Base-by-base conservation (phyloP, 2,329 filamentous ascomycete species). In the Tolypocladium guangdongense region DNA sequence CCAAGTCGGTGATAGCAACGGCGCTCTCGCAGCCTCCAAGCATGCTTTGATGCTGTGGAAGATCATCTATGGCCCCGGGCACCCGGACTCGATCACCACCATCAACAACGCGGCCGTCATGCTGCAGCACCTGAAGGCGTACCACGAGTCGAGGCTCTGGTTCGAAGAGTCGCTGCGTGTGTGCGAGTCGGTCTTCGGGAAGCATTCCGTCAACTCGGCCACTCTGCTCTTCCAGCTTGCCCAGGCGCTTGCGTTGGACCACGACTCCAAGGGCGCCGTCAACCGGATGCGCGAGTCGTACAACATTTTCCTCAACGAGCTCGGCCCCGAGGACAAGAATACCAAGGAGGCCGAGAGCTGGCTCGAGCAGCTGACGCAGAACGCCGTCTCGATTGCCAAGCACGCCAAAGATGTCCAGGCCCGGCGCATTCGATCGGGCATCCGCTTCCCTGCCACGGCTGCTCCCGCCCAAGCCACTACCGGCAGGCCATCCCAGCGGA, bases 21-120 rank as follows among this genome's bases (percentile, higher is more conserved):
- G 82, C 55, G 93, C 92, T n/a, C 76, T 99, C 53, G 78, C 82
- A 14, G 96, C 95, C 67, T 87, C 95, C 59, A 89, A 88, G 68
- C 93, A 99, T 68, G 93, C 93, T 7, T 81, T 99, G 60, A 86
- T 93, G 66, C 78, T 99, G 57, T 97, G 92, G 92, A 96, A 96
- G 76, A 82, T 97, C 63, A 92, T 97, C 63, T 99, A 96, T 67
- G 93, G 93, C 35, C 77, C 86, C 33, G 87, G 90, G 63, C 93
- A 99, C 71, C 93, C 93, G 3, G 93, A 99, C 72, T 95, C 90
- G 10, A 96, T 99, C 71, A 99, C 95, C 10, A 97, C 93, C 18
- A 87, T 97, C 72, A 99, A 97, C 80, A 99, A 99, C 65, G 92
- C 90, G 22, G 93, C 93, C 8, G 93, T 99, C 56, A 99, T 99